Evolutionary conservation across 305 asterid genomes (phyloP), one percentile per base, ranked within the genome.

Genomic region (Fraxinus platypoda): DNA sequence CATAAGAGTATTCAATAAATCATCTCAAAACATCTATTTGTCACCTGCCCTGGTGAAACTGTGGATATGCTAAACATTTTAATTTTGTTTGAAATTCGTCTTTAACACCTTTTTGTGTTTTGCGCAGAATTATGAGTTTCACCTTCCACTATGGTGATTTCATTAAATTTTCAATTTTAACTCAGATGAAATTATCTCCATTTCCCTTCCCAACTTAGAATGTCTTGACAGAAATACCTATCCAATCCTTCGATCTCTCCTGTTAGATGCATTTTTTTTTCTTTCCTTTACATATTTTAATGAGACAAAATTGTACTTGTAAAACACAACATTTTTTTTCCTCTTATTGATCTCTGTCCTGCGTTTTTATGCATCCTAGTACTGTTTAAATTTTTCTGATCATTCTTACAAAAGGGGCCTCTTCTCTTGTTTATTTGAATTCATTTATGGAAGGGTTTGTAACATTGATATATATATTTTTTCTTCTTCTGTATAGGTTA

Each of bases 401-500:
- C 59, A 49, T n/a, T 49, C 21, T 49, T 49, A 4, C 59, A 49
- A 54, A 49, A 49, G 59, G 25, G 72, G 76, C 30, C 7, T 75
- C 30, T 46, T 28, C 31, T n/a, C 34, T 52, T 81, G 75, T 59
- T 62, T 57, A 57, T 57, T 6, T 57, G 25, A 57, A 6, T 57
- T 57, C 26, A 19, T 43, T 43, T 12, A 15, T 66, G 33, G 59
- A 30, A 52, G 75, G 41, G 76, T 74, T 57, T 72, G 9, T 19
- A 71, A 30, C 35, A 75, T 57, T 7, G 52, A 80, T 87, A 77
- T 26, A 26, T 26, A n/a, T n/a, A 26, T 54, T 54, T 54, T 17
- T 49, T 15, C 5, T 94, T 9, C 82, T 59, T n/a, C 28, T 66
- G 78, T 73, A 84, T 78, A 95, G 99, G 99, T 95, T 78, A 92